Conservation (phyloP, 2,329 filamentous ascomycete species). For the Calycina marina region DNA sequence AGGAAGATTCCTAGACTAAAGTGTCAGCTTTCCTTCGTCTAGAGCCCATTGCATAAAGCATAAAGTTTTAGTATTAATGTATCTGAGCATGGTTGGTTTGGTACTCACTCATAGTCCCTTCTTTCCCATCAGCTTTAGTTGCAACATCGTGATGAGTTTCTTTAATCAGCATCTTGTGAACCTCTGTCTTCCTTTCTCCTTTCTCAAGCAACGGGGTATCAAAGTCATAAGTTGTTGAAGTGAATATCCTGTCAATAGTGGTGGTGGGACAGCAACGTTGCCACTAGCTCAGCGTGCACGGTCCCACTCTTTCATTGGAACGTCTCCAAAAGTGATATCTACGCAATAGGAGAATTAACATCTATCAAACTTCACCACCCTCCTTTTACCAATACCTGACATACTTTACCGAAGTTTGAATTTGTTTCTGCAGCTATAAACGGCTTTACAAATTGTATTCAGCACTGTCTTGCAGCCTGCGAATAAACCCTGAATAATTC, state of each 20-base stretch:
- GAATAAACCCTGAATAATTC: too few relatives aligned
- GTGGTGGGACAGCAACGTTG: too few relatives aligned
- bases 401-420: too few relatives aligned
- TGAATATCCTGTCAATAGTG: not conserved
- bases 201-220: too few relatives aligned
- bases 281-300: not conserved
- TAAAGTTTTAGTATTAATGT: too few relatives aligned
- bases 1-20: conserved; percentile 69
- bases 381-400: not conserved
- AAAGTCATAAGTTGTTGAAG: too few relatives aligned
- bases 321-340: not conserved
- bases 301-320: not conserved
- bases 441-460: too few relatives aligned
- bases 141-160: conserved; percentile 44
- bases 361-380: not conserved
- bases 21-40: too few relatives aligned
- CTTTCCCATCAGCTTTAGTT: conserved; percentile 40
- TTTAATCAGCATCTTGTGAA: conserved; percentile 39
- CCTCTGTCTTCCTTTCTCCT: too few relatives aligned
- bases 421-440: too few relatives aligned
- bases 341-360: conserved; percentile 1
- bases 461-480: too few relatives aligned
- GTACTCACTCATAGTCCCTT: conserved; percentile 34
- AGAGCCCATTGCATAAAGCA: too few relatives aligned
- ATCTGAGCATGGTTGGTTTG: not conserved